These are phyloP conservation scores for Corymbia citriodora DNA, from an alignment of 441 rosid genomes.

Conservation along the genomic window DNA sequence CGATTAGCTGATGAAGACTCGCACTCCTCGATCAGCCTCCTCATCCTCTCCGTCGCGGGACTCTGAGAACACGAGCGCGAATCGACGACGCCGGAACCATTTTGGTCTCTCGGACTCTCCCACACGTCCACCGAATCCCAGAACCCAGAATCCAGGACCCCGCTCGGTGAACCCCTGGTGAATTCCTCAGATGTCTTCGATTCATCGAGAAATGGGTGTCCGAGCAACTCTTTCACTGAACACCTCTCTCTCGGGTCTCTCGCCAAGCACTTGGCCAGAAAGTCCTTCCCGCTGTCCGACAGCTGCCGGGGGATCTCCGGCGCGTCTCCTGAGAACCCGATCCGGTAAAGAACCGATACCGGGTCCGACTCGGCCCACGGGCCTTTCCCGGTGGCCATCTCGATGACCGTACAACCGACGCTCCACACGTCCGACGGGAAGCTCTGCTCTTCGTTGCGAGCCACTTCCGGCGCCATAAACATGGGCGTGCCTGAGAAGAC, in stretches of 20 bases:
- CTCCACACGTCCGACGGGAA: slow-evolving; percentile 82
- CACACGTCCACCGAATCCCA: slow-evolving; percentile 51
- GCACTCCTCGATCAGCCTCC: slow-evolving; percentile 28
- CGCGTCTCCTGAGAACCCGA: slow-evolving; percentile 58
- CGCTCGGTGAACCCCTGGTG: slow-evolving; percentile 46
- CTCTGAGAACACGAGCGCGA: slow-evolving; percentile 11
- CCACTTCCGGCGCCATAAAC: slow-evolving; percentile 95
- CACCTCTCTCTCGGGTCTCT: slow-evolving; percentile 56
- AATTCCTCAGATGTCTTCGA: neutral
- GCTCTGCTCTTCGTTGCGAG: slow-evolving; percentile 69
- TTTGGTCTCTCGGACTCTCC: slow-evolving; percentile 21
- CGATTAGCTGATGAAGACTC: neutral
- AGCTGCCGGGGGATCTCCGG: slow-evolving; percentile 65
- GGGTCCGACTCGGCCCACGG: slow-evolving; percentile 80
- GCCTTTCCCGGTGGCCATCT: slow-evolving; percentile 66
- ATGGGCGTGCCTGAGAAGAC: slow-evolving; percentile 87
- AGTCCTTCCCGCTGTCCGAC: slow-evolving; percentile 54
- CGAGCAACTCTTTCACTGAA: slow-evolving; percentile 49
- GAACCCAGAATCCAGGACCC: slow-evolving; percentile 63
- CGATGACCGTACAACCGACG: slow-evolving; percentile 65
- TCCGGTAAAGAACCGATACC: slow-evolving; percentile 57
- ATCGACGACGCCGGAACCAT: neutral
- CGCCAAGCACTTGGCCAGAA: slow-evolving; percentile 52
- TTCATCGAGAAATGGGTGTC: slow-evolving; percentile 57
- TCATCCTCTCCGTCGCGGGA: slow-evolving; percentile 32